phyloP scores from a whole-genome alignment of 192 early-diverging fungal species.

The Coemansia sp. region DNA sequence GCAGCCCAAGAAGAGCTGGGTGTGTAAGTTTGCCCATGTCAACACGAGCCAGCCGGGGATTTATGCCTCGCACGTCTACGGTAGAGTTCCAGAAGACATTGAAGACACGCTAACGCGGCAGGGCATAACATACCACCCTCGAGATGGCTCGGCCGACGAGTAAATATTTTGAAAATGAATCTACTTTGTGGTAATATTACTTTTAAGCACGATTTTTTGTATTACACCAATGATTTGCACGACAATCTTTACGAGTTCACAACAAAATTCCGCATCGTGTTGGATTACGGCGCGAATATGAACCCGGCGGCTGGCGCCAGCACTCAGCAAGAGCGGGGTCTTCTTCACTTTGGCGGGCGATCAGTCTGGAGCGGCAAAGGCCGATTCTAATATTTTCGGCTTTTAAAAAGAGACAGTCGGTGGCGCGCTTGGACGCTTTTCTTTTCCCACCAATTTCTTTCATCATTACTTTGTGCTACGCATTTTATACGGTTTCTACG shows the following conservation, averaged over 20 bases:
- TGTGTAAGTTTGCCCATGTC: slow-evolving; percentile 65
- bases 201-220: too few species aligned
- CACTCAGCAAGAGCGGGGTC: not conserved
- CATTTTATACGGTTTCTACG: not conserved
- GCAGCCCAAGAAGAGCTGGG: slow-evolving; percentile 73
- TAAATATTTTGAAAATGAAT: slow-evolving; percentile 12
- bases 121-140: slow-evolving; percentile 67
- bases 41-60: slow-evolving; percentile 58
- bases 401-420: not conserved
- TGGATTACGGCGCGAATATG: not conserved
- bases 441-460: not conserved
- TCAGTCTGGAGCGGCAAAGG: not conserved
- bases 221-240: not conserved
- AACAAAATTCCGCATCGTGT: not conserved
- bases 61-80: slow-evolving; percentile 73
- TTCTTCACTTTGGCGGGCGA: not conserved
- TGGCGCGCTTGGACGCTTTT: not conserved
- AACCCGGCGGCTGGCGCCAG: not conserved
- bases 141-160: slow-evolving; percentile 60
- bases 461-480: slow-evolving; percentile 4
- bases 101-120: slow-evolving; percentile 67
- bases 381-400: not conserved
- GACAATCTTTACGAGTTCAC: not conserved
- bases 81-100: slow-evolving; percentile 70
- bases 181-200: not conserved